Evolutionary conservation across 176 grass and related monocot species (phyloP), one percentile per base, ranked within the genome.

Genomic region (Bothriochloa decipiens): DNA sequence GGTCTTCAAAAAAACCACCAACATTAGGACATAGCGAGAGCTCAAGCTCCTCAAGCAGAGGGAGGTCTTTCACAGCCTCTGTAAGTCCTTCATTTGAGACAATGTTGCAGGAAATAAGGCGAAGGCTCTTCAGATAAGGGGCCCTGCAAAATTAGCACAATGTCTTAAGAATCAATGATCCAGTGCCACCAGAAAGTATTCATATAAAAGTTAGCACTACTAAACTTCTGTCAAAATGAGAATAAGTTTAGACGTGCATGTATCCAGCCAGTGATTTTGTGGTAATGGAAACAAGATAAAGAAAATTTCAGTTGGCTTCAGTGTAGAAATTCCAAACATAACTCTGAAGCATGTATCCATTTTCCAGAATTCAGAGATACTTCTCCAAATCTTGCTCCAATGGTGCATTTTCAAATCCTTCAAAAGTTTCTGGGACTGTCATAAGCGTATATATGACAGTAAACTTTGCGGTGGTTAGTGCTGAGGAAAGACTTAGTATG

Each of bases 81-180:
- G 0, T 16, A 8, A 77, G 1, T 2, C 74, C 74, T 39, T 39
- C 32, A 8, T 46, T 0, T 4, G 74, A n/a, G 50, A 76, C 52
- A 18, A 3, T 9, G 14, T 60, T 4, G 50, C 74, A 76, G 14
- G 74, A 76, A 60, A 76, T 60, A 6, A 76, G 74, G 5, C 74
- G 49, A 37, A 60, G 50, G 50, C 74, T 76, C 50, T 76, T 76
- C 20, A 76, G 12, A 76, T 1, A 23, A 12, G 74, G 29, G 32
- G 74, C 74, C 74, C 70, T 46, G 41, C 5, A 72, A 72, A 72
- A 16, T 1, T 46, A 16, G n/a, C 50, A 53, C 50, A 53, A 20
- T 53, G 50, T 17, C 50, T 2, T 53, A 53, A 17, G 6, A 53
- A 53, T 18, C 50, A 12, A 1, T 10, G 40, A 70, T 70, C 22